A percentile compares a stretch with the other conserved stretches of the same genome.
Evolutionary conservation across 2,329 filamentous ascomycete species (phyloP).

Genomic region (Hypoxylon sp.): DNA sequence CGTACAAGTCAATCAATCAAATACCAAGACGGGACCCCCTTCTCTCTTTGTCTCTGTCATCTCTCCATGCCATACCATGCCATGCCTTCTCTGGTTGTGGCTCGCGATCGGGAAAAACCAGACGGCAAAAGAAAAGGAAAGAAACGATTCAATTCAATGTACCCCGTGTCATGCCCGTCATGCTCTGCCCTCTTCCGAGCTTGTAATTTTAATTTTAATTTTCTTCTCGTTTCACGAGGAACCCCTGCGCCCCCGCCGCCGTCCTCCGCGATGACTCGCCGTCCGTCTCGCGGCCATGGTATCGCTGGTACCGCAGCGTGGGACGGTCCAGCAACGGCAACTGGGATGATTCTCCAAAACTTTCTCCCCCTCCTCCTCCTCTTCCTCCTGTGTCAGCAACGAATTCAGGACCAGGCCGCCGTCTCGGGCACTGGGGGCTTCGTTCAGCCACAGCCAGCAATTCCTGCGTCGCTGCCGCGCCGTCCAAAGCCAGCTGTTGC

Average conservation of each 20-base stretch:
- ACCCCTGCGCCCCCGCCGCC: not conserved
- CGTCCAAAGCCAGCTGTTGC: slow-evolving; percentile 6
- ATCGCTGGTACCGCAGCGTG: slow-evolving; percentile 13
- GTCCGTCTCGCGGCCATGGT: slow-evolving; percentile 19
- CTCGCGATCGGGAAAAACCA: not conserved
- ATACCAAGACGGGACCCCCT: not conserved
- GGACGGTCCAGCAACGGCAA: slow-evolving; percentile 12
- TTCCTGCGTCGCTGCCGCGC: not conserved
- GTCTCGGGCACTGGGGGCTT: not conserved
- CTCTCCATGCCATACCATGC: slow-evolving; percentile 7
- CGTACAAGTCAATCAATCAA: slow-evolving; percentile 30
- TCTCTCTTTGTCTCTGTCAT: not conserved
- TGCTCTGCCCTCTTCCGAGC: slow-evolving; percentile 12
- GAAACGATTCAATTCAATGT: slow-evolving; percentile 15
- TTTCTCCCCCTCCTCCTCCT: not conserved
- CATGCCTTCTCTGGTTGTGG: slow-evolving; percentile 8
- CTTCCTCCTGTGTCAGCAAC: not conserved
- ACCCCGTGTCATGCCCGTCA: slow-evolving; percentile 26
- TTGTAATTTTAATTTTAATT: not conserved
- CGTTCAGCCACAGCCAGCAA: not conserved
- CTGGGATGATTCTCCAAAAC: not conserved
- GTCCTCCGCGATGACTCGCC: slow-evolving; percentile 28
- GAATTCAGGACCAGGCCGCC: not conserved
- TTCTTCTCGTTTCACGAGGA: slow-evolving; percentile 1
- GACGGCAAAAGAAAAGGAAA: slow-evolving; percentile 9